Conservation (phyloP, 495 filamentous ascomycete species). For the Oidiodendron maius region DNA sequence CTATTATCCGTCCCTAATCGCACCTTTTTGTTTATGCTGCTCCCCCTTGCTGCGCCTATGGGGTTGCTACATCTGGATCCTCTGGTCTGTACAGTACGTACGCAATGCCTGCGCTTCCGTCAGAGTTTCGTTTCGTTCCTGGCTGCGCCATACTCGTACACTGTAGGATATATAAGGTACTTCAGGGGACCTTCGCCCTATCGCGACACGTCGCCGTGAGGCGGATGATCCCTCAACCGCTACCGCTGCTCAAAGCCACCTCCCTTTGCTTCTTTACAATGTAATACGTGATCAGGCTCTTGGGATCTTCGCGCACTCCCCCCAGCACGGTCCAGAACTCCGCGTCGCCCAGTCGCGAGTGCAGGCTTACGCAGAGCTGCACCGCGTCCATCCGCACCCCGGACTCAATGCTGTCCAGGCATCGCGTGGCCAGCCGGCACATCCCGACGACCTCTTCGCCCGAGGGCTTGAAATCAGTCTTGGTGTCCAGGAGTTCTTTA, state of each 20-base stretch:
- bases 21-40: too few species aligned
- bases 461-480: conserved; percentile 32
- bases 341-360: conserved; percentile 58
- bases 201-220: neutral
- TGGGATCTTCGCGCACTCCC: conserved; percentile 57
- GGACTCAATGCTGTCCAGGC: conserved; percentile 64
- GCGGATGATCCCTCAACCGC: too few species aligned
- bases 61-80: too few species aligned
- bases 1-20: too few species aligned
- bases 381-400: conserved; percentile 76
- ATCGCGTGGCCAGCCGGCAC: conserved; percentile 50
- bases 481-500: conserved; percentile 40
- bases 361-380: conserved; percentile 68
- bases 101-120: too few species aligned
- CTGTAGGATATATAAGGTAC: too few species aligned
- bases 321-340: conserved; percentile 61
- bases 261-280: conserved; percentile 60
- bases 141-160: too few species aligned
- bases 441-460: conserved; percentile 38
- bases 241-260: conserved; percentile 8
- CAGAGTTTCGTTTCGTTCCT: too few species aligned
- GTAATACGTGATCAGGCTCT: conserved; percentile 79
- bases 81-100: too few species aligned
- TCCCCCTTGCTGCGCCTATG: too few species aligned
- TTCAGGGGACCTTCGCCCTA: neutral